Evolutionary conservation across 2,329 filamentous ascomycete species (phyloP), one percentile per base, ranked within the genome.

Genomic region (Talaromyces albobiverticillius): DNA sequence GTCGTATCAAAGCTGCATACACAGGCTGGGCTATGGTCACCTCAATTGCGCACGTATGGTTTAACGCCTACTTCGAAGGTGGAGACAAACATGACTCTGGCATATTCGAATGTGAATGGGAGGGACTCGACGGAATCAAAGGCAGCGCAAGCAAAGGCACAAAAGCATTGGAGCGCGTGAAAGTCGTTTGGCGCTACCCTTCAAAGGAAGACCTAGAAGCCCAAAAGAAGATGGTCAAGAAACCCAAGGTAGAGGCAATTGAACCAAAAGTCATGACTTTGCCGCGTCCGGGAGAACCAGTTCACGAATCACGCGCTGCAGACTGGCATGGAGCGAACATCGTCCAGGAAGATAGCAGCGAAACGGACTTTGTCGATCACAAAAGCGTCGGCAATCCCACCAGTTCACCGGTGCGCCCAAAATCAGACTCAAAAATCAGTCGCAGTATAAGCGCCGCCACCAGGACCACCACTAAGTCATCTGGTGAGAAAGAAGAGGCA

Each of bases 21-120:
- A 81, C 81, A 6, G 88, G 90, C 1, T 82, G 90, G 61, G 91
- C 90, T 0, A 90, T 97, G 85, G 90, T 96, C 3, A 96, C 93
- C 0, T 86, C 92, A 0, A 86, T 97, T 9, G 92, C 92, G 0
- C 93, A 97, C 65, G 89, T 96, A 14, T 99, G 94, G 94, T 96
- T 96, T 78, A 99, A 99, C 66, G 79, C 86, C 1, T 97, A 86
- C 71, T 97, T 97, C 64, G 94, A 97, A 73, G 91, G 92, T 42
- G 89, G 88, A 22, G 74, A 78, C 14, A 79, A 89, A 0, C 80
- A 88, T 46, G 80, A 86, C 41, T 88, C 81, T 9, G 93, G 86
- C 9, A 78, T 88, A 6, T 89, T 88, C 66, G 82, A 86, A 57
- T 84, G 85, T 23, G 80, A 83, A n/a, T 90, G 86, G 84, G 84